Evolutionary conservation across 805 yeast species (phyloP).

Genomic region (Lipomyces japonicus): DNA sequence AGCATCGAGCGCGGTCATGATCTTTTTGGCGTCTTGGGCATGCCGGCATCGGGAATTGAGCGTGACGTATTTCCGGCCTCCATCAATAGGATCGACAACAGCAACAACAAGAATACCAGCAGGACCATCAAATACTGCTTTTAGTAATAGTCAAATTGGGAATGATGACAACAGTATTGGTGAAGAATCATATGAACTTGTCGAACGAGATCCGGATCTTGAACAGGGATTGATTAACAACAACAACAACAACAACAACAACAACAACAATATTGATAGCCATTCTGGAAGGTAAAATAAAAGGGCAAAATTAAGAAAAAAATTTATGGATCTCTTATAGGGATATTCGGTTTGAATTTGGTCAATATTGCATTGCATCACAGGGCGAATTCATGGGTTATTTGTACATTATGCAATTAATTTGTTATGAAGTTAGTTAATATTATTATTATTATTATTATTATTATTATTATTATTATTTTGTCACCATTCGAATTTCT

Average conservation of each 20-base stretch:
- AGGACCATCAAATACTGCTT: not conserved
- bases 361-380: no score
- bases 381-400: no score
- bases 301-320: no score
- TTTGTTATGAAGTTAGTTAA: no score
- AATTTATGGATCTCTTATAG: no score
- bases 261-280: no score
- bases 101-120: not conserved
- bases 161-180: not conserved
- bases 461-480: no score
- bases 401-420: no score
- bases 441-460: no score
- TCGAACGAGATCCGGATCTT: slow-evolving; percentile 11
- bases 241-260: not conserved
- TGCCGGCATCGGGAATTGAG: slow-evolving; percentile 88
- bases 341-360: no score
- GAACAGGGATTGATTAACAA: slow-evolving; percentile 1
- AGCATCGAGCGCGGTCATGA: slow-evolving; percentile 62
- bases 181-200: slow-evolving; percentile 13
- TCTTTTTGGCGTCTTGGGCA: slow-evolving; percentile 80
- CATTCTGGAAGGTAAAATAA: not conserved
- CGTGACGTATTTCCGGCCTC: slow-evolving; percentile 64
- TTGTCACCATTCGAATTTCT: no score
- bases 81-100: not conserved
- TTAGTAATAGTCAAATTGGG: not conserved